Evolutionary conservation across 805 yeast species (phyloP), one percentile per base, ranked within the genome.

Genomic region (Ogataea dorogensis): DNA sequence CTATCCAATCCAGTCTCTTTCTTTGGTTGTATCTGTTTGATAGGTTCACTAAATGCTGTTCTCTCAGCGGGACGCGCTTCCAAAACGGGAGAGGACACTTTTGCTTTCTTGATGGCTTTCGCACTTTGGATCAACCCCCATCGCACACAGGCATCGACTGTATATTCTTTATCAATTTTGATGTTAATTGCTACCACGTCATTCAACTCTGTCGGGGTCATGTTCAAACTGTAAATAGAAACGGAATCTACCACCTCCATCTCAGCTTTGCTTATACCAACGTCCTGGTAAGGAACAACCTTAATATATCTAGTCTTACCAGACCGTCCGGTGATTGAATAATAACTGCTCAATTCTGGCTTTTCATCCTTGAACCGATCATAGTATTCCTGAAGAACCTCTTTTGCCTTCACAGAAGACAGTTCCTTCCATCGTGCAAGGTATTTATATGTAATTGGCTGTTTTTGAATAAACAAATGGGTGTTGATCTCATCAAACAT

Each of bases 91-190:
- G 11, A 18, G 11, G 11, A 28, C 25, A 33, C 16, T 13, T 24
- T 23, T 12, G 33, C 39, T 14, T 12, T 28, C 34, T 28, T 26
- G 31, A 27, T 29, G 7, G 47, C 47, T 5, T 51, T 42, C 4
- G 34, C 24, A 2, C 58, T 47, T 17, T 36, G 39, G 15, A 56
- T 44, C 2, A 54, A 31, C 4, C 58, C 63, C 53, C 60, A 56
- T 15, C 38, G 41, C 2, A 18, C 31, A 31, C 51, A 43, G 24
- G 44, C 51, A 13, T 44, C 54, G 9, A 41, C 35, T 2, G 44
- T 38, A 30, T 47, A 48, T 4, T 36, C 35, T 17, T 38, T 31
- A 3, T 28, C 28, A 8, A 44, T 26, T 5, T 29, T 32, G 2
- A 29, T 30, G 31, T 54, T 50, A 13, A 46, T 30, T 11, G 51